Percentiles rank a stretch among this genome's conserved stretches.
These are phyloP conservation scores for Penicillium macrosclerotiorum DNA, from an alignment of 495 filamentous ascomycete species.

Conservation along the genomic window DNA sequence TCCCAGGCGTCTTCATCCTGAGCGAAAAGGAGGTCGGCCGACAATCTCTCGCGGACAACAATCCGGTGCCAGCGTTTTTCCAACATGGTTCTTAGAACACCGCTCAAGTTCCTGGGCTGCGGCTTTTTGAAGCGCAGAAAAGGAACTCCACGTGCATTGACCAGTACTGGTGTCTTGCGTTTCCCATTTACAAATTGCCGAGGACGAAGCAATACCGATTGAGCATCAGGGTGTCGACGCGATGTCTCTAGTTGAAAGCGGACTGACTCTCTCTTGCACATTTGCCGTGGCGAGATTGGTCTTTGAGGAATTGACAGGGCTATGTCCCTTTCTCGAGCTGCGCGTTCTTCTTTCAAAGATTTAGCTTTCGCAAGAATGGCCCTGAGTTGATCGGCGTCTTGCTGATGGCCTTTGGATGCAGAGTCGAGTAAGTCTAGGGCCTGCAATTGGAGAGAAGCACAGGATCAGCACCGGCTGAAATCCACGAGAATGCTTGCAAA, in stretches of 20 bases:
- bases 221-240: constrained; percentile 37
- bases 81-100: constrained; percentile 54
- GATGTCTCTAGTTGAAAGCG: constrained; percentile 28
- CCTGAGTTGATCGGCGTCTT: constrained; percentile 21
- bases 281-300: constrained; percentile 23
- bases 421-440: constrained; percentile 39
- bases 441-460: constrained; percentile 14
- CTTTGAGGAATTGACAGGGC: constrained; percentile 8
- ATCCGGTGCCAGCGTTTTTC: constrained; percentile 38
- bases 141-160: constrained; percentile 58
- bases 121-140: constrained; percentile 71
- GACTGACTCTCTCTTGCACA: constrained; percentile 25
- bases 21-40: constrained; percentile 40
- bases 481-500: neutral
- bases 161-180: constrained; percentile 59
- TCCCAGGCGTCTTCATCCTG: constrained; percentile 61
- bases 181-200: constrained; percentile 47
- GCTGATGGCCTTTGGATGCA: constrained; percentile 31
- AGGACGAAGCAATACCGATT: constrained; percentile 42
- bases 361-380: constrained; percentile 22
- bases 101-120: constrained; percentile 56
- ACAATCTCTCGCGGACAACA: constrained; percentile 28
- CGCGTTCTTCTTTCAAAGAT: constrained; percentile 16
- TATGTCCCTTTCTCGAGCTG: constrained; percentile 17
- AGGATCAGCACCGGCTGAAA: constrained; percentile 17